phyloP scores from a whole-genome alignment of 2,329 filamentous ascomycete species.

The Fusarium sp. region DNA sequence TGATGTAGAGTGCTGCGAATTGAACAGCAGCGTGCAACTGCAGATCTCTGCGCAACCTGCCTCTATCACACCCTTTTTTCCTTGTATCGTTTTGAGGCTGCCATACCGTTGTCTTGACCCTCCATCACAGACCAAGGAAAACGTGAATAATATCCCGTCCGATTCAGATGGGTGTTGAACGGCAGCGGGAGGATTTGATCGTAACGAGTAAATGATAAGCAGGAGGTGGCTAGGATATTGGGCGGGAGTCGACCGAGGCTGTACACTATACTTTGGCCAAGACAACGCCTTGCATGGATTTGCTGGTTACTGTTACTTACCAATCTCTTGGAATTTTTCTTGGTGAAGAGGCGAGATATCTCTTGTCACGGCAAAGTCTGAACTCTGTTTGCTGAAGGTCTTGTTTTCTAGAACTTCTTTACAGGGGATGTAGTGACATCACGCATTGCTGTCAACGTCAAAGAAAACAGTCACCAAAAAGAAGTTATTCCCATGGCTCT shows the following conservation, averaged over 20 bases:
- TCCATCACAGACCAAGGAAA: conserved; percentile 35
- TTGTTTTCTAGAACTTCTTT: conserved; percentile 31
- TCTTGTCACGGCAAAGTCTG: conserved; percentile 6
- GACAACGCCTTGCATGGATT: not conserved
- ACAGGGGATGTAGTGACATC: conserved; percentile 25
- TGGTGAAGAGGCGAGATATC: not conserved
- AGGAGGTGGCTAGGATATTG: conserved; percentile 25
- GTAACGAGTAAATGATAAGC: conserved; percentile 26
- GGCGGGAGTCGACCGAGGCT: conserved; percentile 37
- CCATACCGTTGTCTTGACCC: conserved; percentile 17
- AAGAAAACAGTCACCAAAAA: not conserved
- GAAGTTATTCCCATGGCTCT: not conserved
- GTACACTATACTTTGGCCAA: conserved; percentile 27
- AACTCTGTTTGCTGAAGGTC: conserved; percentile 9
- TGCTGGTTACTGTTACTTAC: conserved; percentile 8
- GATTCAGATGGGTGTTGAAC: conserved; percentile 19
- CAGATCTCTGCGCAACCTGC: conserved; percentile 31
- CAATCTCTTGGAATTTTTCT: not conserved
- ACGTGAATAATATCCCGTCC: conserved; percentile 29
- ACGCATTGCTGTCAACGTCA: conserved; percentile 6
- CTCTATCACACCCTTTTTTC: conserved; percentile 10
- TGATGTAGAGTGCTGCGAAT: not conserved
- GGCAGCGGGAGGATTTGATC: conserved; percentile 4
- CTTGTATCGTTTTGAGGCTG: not conserved
- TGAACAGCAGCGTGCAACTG: conserved; percentile 5